Evolutionary conservation across 306 rosid genomes (phyloP).

Genomic region (Rubus idaeus): DNA sequence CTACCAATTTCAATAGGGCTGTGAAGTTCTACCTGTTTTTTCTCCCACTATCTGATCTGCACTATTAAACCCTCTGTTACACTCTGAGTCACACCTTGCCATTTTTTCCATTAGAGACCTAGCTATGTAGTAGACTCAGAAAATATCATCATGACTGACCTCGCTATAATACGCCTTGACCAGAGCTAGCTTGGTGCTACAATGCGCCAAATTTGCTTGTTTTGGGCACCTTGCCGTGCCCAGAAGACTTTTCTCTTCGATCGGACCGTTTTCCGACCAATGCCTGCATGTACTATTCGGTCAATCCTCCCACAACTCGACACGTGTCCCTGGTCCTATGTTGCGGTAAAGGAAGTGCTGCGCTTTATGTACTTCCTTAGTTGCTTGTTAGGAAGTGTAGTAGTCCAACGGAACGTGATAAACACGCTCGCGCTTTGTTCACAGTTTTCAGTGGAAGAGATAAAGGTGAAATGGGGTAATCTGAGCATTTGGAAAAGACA

Average conservation of each 20-base stretch:
- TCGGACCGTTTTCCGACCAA: conserved; percentile 31
- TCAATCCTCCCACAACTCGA: conserved; percentile 15
- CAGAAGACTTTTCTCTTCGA: background rate
- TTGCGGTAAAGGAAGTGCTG: background rate
- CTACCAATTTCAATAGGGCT: background rate
- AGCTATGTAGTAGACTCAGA: background rate
- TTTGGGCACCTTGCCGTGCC: conserved; percentile 6
- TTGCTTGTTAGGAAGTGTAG: too few relatives aligned
- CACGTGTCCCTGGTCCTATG: conserved; percentile 33
- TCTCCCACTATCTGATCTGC: background rate
- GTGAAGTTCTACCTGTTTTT: background rate
- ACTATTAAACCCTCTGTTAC: conserved; percentile 3
- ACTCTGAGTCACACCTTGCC: background rate
- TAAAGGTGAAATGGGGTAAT: background rate
- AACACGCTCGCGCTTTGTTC: background rate
- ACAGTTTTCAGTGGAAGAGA: background rate
- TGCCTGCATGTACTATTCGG: conserved; percentile 9
- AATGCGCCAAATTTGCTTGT: conserved; percentile 1
- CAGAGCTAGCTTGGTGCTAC: conserved; percentile 27
- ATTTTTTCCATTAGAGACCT: background rate
- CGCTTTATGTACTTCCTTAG: background rate
- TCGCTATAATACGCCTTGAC: background rate
- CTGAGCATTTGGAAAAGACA: background rate
- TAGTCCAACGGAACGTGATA: conserved; percentile 9
- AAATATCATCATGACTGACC: background rate